Conservation (phyloP, 2,329 filamentous ascomycete genomes). For the Stagonosporopsis vannaccii region DNA sequence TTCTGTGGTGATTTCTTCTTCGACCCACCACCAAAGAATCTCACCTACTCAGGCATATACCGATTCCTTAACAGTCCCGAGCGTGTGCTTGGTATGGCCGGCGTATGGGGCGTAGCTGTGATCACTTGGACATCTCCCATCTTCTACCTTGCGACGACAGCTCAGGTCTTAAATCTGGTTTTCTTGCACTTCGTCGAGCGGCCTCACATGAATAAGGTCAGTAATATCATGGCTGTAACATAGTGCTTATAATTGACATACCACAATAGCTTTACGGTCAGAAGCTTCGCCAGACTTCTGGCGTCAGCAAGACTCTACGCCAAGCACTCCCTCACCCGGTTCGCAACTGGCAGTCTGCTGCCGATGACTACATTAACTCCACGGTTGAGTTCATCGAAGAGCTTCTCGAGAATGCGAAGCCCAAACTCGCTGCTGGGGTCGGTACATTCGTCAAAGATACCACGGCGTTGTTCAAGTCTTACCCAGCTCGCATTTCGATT, state of each 20-base stretch:
- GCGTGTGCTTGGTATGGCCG: slow-evolving; percentile 88
- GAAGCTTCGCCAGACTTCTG: slow-evolving; percentile 83
- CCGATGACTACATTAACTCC: slow-evolving; percentile 86
- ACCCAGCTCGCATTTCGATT: slow-evolving; percentile 84
- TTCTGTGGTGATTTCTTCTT: slow-evolving; percentile 99
- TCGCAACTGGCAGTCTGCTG: slow-evolving; percentile 81
- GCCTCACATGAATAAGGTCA: slow-evolving; percentile 83
- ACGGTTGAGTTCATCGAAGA: slow-evolving; percentile 91
- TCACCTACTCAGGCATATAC: slow-evolving; percentile 97
- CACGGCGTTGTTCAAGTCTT: slow-evolving; percentile 84
- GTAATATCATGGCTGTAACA: background rate
- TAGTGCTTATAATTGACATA: background rate
- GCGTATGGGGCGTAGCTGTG: slow-evolving; percentile 92
- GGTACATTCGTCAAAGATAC: slow-evolving; percentile 89
- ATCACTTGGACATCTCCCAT: slow-evolving; percentile 90
- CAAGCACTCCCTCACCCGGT: slow-evolving; percentile 84
- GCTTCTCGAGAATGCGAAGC: slow-evolving; percentile 82
- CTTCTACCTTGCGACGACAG: slow-evolving; percentile 83
- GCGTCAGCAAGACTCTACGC: slow-evolving; percentile 89
- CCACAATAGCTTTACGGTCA: slow-evolving; percentile 74
- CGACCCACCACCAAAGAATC: slow-evolving; percentile 77
- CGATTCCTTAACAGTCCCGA: slow-evolving; percentile 98
- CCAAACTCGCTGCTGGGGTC: slow-evolving; percentile 85
- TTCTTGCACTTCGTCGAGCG: slow-evolving; percentile 95
- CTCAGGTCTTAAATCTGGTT: slow-evolving; percentile 82